Base-by-base conservation (phyloP, 257 asterid species). In the Solanum tarijense region DNA sequence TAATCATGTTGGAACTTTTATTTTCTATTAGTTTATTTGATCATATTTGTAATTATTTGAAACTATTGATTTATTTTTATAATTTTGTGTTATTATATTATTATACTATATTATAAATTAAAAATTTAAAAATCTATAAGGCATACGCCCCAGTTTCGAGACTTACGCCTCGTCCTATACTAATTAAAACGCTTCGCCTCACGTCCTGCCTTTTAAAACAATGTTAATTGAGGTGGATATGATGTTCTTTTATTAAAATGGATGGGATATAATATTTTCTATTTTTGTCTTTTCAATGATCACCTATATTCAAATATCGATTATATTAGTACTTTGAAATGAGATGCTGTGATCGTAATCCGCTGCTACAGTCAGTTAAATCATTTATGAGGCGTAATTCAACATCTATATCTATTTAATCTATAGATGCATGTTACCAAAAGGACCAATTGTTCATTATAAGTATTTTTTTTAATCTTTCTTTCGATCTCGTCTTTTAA, bases 131-230 rank as follows among this genome's bases (percentile, higher is more conserved):
- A 5, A 52, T 16, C 3, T 0, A 16, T 52, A 6, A 52, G 0
- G 3, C 8, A 0, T 52, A 52, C 9, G 0, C 3, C 8, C 23
- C 21, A 52, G 4, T 52, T 0, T 52, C 9, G 8, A 16, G 3
- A 0, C 23, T 16, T 52, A 2, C 23, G 4, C 1, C 7, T 46
- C 20, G 20, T 13, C 7, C 55, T 13, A 46, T 46, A 46, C 20
- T 46, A 46, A 46, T 46, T 46, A 46, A 52, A 52, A 18, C 0
- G 21, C 60, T 7, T 18, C 1, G 8, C 0, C 9, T 48, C 21
- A 18, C 0, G 20, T 23, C 9, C 60, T 0, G 0, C 60, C 9
- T 52, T 16, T 52, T 16, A 52, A 52, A 52, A 52, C 23, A 52
- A 4, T 2, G 1, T 52, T 52, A 52, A 52, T 52, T 52, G 66